Base-by-base conservation (phyloP, 2,329 filamentous ascomycete genomes). In the Ceratocystis cubensis region DNA sequence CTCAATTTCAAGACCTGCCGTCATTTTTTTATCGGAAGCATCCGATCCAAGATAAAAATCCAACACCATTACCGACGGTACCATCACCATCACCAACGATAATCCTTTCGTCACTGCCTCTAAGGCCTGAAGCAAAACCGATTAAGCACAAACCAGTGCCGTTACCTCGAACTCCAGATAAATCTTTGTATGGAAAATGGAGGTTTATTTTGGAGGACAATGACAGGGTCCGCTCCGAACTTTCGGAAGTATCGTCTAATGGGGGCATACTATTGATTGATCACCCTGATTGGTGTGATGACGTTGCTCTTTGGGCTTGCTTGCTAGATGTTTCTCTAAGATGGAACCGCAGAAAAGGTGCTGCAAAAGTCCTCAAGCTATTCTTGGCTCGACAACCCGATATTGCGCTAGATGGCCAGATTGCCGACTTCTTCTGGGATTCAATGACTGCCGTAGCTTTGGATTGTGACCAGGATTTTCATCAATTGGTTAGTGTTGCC, bases 361-460 rank as follows among this genome's bases (percentile, higher is more conserved):
- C 65, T 37, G 7, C 57, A 15, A 33, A 62, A 5, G 28, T 68
- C 10, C 45, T 66, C 3, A 63, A 65, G 25, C 62, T 68, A 2
- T 66, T 68, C 30, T 17, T 65, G 2, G 46, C 61, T 5, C 59
- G 59, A 15, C 53, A 63, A 17, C 67, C 67, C 5, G 62, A 66
- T 53, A 22, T 68, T n/a, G 50, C 62, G 17, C 33, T 65, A 5
- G 65, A 66, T 37, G 67, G 67, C 1, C 65, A 57, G 15, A 10
- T 68, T 17, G 62, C 65, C 5, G 63, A 66, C 17, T 68, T 66
- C 10, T 65, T 68, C 44, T 68, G 67, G 67, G 63, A 53, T 7
- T 30, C 59, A 15, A 68, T 68, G 57, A 63, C 64, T 3, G 61
- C 67, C 17, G 64, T 68, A 41, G 64, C 64, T 20, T 30, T 66